Evolutionary conservation across 352 stramenopile genomes (phyloP).

Genomic region (Globisporangium barbulae): DNA sequence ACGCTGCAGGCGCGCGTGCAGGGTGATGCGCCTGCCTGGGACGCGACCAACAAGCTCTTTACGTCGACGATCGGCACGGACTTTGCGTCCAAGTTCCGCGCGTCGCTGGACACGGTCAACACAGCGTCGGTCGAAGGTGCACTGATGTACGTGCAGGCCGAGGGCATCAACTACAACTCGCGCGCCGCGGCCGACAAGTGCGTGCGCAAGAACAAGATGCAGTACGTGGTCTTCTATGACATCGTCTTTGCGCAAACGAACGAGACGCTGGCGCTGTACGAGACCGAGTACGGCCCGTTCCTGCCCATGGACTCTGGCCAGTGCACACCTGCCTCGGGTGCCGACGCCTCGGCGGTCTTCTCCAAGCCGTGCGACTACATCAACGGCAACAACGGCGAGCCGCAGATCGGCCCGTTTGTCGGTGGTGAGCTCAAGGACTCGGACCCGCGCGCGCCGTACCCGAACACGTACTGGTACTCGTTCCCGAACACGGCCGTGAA

Average conservation of each 20-base stretch:
- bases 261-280: constrained; percentile 66
- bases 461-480: constrained; percentile 76
- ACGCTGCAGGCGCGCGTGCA: constrained; percentile 64
- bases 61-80: constrained; percentile 34
- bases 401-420: constrained; percentile 67
- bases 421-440: constrained; percentile 43
- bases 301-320: constrained; percentile 64
- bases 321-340: constrained; percentile 44
- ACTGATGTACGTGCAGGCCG: constrained; percentile 49
- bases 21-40: constrained; percentile 50
- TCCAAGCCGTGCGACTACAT: constrained; percentile 68
- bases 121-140: constrained; percentile 42
- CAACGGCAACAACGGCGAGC: constrained; percentile 59
- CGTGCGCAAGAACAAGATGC: constrained; percentile 75
- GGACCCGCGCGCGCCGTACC: constrained; percentile 61
- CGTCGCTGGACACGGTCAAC: constrained; percentile 38
- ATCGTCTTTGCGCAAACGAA: constrained; percentile 74
- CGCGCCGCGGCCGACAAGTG: constrained; percentile 13
- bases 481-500: constrained; percentile 67
- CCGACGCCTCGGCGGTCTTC: constrained; percentile 27
- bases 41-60: constrained; percentile 30
- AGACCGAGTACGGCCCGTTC: constrained; percentile 67
- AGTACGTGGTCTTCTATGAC: constrained; percentile 84
- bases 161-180: constrained; percentile 48
- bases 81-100: constrained; percentile 31